Evolutionary conservation across 352 stramenopile genomes (phyloP), one percentile per base, ranked within the genome.

Genomic region (Pythium sukuiense): DNA sequence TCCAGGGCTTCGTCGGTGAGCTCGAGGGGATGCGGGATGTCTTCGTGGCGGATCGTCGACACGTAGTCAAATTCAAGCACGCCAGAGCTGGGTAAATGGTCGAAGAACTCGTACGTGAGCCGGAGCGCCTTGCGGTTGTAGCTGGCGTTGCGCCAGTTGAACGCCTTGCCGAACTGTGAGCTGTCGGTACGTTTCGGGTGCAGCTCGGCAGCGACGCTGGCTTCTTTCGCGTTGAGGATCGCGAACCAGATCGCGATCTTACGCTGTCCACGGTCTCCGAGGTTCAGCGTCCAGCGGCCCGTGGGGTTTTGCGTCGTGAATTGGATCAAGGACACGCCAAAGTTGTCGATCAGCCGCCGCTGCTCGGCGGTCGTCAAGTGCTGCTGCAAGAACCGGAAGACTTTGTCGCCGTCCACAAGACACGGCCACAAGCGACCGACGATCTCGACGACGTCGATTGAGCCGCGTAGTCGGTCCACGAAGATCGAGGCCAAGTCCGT

Each of bases 31-130:
- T 24, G 14, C 1, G 60, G 26, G 2, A 71, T 1, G 52, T 90
- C 83, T 67, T 90, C 83, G 26, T 81, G 77, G 6, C 83, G 77
- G 11, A 80, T 18, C 0, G 73, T 83, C 24, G 79, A 87, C 7
- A 87, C 81, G 52, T 81, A 92, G 62, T 92, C 83, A 59, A 92
- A 89, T 57, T 90, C 81, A 0, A 92, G 67, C n/a, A 89, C 63
- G 1, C 83, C 83, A 5, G 76, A 65, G 5, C 49, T 61, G 49
- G 83, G 83, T 14, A 92, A 63, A 1, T 63, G 55, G 46, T 89
- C 73, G 43, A 88, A 92, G 64, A 92, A 92, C 2, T 71, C 59
- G 58, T 88, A 82, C 1, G 63, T 85, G 6, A 90, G 48, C 8
- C 75, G 73, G 26, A 92, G 68, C 0, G 61, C 45, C 24, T 85